Conservation (phyloP, 2,329 filamentous ascomycete genomes). For the Ascochyta rabiei region DNA sequence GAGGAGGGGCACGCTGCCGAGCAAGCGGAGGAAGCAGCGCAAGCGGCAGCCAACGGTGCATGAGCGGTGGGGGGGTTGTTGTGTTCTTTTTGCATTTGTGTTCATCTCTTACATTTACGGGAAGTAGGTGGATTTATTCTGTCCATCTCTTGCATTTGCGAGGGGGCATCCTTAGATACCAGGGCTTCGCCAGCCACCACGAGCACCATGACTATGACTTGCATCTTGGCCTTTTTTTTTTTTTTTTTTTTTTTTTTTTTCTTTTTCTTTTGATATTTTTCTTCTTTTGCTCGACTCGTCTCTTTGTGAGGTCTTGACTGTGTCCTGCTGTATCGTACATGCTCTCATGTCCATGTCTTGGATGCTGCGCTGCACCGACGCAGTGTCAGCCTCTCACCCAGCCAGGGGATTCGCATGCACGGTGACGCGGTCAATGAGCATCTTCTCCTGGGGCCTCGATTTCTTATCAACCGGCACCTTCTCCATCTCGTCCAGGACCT, state of each 20-base stretch:
- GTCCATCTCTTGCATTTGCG: conserved; percentile 29
- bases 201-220: conserved; percentile 16
- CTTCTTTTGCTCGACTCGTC: too few species aligned
- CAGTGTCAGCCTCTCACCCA: conserved; percentile 47
- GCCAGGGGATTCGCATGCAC: conserved; percentile 83
- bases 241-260: neutral
- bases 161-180: conserved; percentile 43
- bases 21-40: conserved; percentile 28
- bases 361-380: too few species aligned
- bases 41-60: conserved; percentile 3
- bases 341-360: too few species aligned
- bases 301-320: neutral
- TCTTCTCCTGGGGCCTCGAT: conserved; percentile 70
- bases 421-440: conserved; percentile 71
- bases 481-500: conserved; percentile 74
- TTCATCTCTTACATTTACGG: too few species aligned
- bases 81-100: too few species aligned
- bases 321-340: neutral
- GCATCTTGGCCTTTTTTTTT: neutral
- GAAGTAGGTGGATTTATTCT: conserved; percentile 22
- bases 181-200: conserved; percentile 42
- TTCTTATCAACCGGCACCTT: conserved; percentile 77
- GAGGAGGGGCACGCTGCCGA: conserved; percentile 56
- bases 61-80: neutral
- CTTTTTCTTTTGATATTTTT: too few species aligned